These are phyloP conservation scores for Termitomyces sp. DNA, from an alignment of 768 basidiomycete genomes.

Conservation along the genomic window DNA sequence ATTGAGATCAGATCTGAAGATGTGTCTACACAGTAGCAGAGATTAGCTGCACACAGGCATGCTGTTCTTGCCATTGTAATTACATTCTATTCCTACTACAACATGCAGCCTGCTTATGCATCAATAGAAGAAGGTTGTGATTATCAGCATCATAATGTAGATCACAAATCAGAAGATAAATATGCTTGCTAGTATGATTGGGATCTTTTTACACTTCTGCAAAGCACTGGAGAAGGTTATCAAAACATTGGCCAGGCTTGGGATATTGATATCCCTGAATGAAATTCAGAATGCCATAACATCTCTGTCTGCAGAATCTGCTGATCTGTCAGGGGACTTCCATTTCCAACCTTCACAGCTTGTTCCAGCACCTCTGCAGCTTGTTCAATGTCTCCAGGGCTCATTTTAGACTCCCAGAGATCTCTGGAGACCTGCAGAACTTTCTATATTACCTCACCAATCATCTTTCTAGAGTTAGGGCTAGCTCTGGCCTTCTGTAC, in stretches of 20 bases:
- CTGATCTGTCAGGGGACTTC: background rate
- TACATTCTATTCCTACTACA: background rate
- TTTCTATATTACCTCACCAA: too few relatives aligned
- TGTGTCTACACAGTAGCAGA: background rate
- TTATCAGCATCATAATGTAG: slow-evolving; percentile 1
- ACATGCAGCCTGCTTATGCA: background rate
- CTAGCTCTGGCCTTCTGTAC: too few relatives aligned
- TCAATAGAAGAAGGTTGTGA: slow-evolving; percentile 1
- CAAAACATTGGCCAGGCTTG: slow-evolving; percentile 1
- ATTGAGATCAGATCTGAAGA: background rate
- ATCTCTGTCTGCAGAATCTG: slow-evolving; percentile 4
- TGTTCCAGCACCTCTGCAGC: too few relatives aligned
- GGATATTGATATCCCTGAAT: slow-evolving; percentile 2
- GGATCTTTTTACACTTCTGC: slow-evolving; percentile 5
- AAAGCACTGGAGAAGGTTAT: slow-evolving; percentile 5
- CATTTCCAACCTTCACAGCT: too few relatives aligned
- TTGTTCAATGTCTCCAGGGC: too few relatives aligned
- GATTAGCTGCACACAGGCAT: background rate
- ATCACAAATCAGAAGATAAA: slow-evolving; percentile 6
- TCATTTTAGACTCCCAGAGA: too few relatives aligned
- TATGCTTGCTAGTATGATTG: background rate
- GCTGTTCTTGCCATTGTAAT: background rate
- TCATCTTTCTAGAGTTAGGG: too few relatives aligned
- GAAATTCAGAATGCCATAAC: slow-evolving; percentile 3
- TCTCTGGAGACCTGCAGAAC: too few relatives aligned